Conservation (phyloP, 108 stramenopile species). For the Stephanodiscus triporus region DNA sequence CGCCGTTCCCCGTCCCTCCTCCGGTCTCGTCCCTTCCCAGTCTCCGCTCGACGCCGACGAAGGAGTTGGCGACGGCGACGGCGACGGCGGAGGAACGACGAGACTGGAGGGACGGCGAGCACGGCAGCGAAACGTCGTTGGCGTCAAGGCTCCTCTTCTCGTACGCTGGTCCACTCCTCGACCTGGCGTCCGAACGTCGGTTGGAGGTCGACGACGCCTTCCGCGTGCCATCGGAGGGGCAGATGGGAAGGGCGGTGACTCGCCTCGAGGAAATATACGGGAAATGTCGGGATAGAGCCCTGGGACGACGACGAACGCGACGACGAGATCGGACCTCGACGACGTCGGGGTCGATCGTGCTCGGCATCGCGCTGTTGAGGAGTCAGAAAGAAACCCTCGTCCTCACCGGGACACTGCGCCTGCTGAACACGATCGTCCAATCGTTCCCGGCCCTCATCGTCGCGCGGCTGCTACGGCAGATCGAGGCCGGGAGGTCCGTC, state of each 20-base stretch:
- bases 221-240: slow-evolving; percentile 29
- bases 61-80: not conserved
- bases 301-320: slow-evolving; percentile 10
- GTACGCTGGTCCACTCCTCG: slow-evolving; percentile 63
- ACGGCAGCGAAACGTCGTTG: slow-evolving; percentile 37
- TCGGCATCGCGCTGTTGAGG: slow-evolving; percentile 56
- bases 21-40: not conserved
- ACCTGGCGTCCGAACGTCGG: slow-evolving; percentile 53
- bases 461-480: slow-evolving; percentile 63
- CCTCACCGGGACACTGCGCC: slow-evolving; percentile 64
- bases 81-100: not conserved
- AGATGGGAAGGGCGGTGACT: slow-evolving; percentile 50
- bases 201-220: slow-evolving; percentile 69
- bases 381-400: slow-evolving; percentile 55
- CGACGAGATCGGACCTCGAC: no score
- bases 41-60: no score
- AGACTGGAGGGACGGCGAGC: slow-evolving; percentile 60
- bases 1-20: not conserved
- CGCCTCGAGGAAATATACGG: slow-evolving; percentile 30
- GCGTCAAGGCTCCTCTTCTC: slow-evolving; percentile 58
- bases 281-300: slow-evolving; percentile 15
- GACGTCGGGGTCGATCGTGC: slow-evolving; percentile 53
- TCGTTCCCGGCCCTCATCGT: slow-evolving; percentile 77
- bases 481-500: slow-evolving; percentile 62
- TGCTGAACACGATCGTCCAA: slow-evolving; percentile 72